Base-by-base conservation (phyloP, 768 basidiomycete species). In the Tricholoma bakamatsutake region DNA sequence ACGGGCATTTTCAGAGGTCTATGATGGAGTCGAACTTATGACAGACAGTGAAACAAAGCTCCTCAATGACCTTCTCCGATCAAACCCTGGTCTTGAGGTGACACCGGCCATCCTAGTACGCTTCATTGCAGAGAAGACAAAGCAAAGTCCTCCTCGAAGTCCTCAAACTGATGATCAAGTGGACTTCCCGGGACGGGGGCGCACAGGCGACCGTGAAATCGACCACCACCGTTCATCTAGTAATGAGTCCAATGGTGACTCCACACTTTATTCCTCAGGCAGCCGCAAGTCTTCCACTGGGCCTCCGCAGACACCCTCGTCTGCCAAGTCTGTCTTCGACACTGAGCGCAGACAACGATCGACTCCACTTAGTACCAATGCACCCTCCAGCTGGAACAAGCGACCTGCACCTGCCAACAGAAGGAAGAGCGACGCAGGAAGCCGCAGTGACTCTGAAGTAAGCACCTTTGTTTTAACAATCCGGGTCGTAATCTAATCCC, bases 301-400 rank as follows among this genome's bases (percentile, higher is more conserved):
- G 15, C 68, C 66, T 1, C 76, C 79, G 5, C 77, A 76, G 49
- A 83, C 85, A 8, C 87, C 86, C 8, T 78, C 81, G 58, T 79
- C 81, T 4, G 77, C 77, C 4, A 69, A 63, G 59, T 89, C 88
- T 0, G 82, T 82, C 3, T 87, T 92, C 59, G 90, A 92, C 62
- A 76, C 80, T 0, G 79, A 85, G 46, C 76, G 80, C 30, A 72
- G 90, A 56, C 88, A 90, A 65, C 80, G 90, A 17, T 77, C 87
- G 8, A 83, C 83, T 0, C 90, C 89, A 0, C 70, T 90, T 2
- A 67, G 66, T 3, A 72, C 67, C 53, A 73, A 67, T 27, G 81
- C 87, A 1, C 90, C 90, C 0, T 90, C 90, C 2, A 90, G 87
- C 61, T 91, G 89, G 86, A 65, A 79, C 28, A 85, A 82, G 58